Base-by-base conservation (phyloP, 495 filamentous ascomycete species). In the Penicillium desertorum region DNA sequence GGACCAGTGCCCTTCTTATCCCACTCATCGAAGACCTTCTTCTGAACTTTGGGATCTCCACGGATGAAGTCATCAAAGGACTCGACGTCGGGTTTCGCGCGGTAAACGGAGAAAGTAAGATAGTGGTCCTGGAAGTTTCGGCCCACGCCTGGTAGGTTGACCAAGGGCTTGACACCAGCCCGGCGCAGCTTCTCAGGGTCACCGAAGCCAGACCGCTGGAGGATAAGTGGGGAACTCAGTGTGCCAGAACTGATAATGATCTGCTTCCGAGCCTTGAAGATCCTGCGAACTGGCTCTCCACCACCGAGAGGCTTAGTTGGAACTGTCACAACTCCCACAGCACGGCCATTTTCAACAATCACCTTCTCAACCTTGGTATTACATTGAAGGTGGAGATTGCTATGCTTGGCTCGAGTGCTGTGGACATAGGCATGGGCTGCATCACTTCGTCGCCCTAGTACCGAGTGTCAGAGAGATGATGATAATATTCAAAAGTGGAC, bases 41-140 rank as follows among this genome's bases (percentile, higher is more conserved):
- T 85, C 65, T 89, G 85, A 1, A 86, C 82, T 65, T 85, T 81
- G 0, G 87, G 85, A 54, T 86, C 86, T 41, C 89, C 89, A 37
- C 89, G 81, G 2, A 87, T 77, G 68, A 94, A 92, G 69, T 91
- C 88, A 66, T 91, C 89, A 62, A 92, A 94, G 2, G 82, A 84
- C 62, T 94, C 88, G 7, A 84, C 83, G 27, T 88, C 83, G 2
- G 88, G 89, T 76, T 91, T 91, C 30, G 88, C 89, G 37, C 89
- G 77, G 65, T 80, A 92, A 45, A 83, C 80, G 4, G 88, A 83
- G 69, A 92, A 91, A 2, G 87, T 90, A 32, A 94, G 81, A 66
- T 94, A 91, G 61, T 93, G 89, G 69, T 92, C 88, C 67, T 92
- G 89, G 81, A 91, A 92, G 71, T 92, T 92, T 30, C 86, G 78